Evolutionary conservation across 2,329 filamentous ascomycete species (phyloP).

Genomic region (Bisporella sp.): DNA sequence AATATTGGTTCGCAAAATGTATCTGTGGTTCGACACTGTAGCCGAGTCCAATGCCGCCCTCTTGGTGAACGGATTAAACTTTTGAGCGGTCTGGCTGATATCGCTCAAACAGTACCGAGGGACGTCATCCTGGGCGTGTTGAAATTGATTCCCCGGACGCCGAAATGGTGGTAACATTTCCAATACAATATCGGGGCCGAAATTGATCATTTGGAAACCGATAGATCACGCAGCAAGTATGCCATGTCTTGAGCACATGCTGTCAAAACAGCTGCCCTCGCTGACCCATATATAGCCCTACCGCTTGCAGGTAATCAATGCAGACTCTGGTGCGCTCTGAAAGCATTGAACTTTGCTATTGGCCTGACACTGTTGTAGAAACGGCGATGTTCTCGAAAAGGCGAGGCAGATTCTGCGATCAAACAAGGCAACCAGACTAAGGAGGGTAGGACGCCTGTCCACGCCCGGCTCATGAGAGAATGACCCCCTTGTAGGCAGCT

Average conservation of each 20-base stretch:
- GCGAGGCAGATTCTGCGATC: no score
- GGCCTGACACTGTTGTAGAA: background rate
- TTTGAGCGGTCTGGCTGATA: no score
- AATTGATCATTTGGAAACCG: background rate
- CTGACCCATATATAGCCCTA: background rate
- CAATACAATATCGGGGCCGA: background rate
- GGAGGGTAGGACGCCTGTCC: background rate
- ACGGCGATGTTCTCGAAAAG: no score
- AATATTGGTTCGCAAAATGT: no score
- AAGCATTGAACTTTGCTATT: background rate
- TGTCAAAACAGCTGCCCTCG: background rate
- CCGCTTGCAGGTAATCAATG: background rate
- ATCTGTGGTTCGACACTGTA: no score
- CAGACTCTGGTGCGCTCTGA: background rate
- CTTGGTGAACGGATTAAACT: no score
- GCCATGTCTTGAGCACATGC: background rate
- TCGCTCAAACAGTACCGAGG: no score
- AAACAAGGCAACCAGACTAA: constrained; percentile 1
- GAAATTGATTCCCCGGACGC: no score
- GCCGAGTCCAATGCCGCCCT: no score
- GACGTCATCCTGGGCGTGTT: no score
- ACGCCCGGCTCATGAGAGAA: background rate
- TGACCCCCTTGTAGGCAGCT: background rate
- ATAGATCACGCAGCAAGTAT: background rate
- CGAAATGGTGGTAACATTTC: background rate